Conservation (phyloP, 495 filamentous ascomycete genomes). For the Lophiostoma macrostomum region DNA sequence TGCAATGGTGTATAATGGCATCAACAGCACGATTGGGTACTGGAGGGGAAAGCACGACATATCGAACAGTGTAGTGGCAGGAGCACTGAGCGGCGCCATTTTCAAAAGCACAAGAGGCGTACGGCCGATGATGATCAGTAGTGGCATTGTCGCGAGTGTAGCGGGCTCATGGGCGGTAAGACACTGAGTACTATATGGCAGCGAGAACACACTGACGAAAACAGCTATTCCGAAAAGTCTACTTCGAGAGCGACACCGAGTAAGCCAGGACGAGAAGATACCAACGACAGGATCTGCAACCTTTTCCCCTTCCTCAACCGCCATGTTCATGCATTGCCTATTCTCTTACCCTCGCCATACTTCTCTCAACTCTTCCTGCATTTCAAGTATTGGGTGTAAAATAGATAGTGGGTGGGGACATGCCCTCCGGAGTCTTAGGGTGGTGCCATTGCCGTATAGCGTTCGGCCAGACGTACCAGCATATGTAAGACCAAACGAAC, state of each 20-base stretch:
- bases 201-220: too few relatives aligned
- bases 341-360: background rate
- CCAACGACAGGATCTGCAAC: background rate
- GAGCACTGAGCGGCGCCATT: conserved; percentile 81
- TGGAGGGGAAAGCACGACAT: conserved; percentile 86
- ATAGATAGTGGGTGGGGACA: too few relatives aligned
- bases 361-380: conserved; percentile 6
- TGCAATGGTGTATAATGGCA: conserved; percentile 86
- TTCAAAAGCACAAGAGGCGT: conserved; percentile 93
- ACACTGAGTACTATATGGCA: background rate
- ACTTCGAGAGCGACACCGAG: conserved; percentile 25
- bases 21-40: conserved; percentile 88
- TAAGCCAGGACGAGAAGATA: background rate
- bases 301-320: background rate
- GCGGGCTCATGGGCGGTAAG: conserved; percentile 84
- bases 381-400: too few relatives aligned
- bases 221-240: conserved; percentile 21
- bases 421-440: too few relatives aligned
- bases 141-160: conserved; percentile 76
- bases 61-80: conserved; percentile 80
- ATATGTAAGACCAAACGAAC: too few relatives aligned
- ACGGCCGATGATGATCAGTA: conserved; percentile 88
- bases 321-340: background rate
- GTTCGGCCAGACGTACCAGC: too few relatives aligned
- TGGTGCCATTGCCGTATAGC: too few relatives aligned